These are phyloP conservation scores for Stagonosporopsis chrysanthemi DNA, from an alignment of 2,329 filamentous ascomycete genomes.

Conservation along the genomic window DNA sequence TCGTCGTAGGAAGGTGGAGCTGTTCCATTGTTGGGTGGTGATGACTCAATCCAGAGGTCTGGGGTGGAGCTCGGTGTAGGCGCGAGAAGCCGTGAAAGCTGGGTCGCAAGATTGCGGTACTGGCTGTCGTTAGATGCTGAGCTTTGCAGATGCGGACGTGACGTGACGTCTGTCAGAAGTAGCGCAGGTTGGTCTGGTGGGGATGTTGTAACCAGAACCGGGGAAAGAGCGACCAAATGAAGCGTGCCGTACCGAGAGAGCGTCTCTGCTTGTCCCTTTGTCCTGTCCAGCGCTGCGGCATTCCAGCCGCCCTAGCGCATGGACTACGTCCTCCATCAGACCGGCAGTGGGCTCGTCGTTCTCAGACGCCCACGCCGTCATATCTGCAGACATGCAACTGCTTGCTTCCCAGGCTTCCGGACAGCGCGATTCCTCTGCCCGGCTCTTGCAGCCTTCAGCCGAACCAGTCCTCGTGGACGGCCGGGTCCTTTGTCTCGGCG, in stretches of 20 bases:
- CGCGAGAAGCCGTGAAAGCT: constrained; percentile 26
- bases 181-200: constrained; percentile 18
- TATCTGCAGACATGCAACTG: constrained; percentile 26
- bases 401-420: constrained; percentile 21
- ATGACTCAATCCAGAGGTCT: constrained; percentile 36
- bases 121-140: constrained; percentile 35
- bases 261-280: constrained; percentile 22
- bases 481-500: constrained; percentile 46
- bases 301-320: constrained; percentile 43
- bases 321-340: constrained; percentile 36
- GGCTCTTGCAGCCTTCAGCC: constrained; percentile 35
- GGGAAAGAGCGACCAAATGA: constrained; percentile 31
- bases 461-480: constrained; percentile 45
- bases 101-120: constrained; percentile 35
- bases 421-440: constrained; percentile 19
- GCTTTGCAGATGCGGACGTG: constrained; percentile 3
- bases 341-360: constrained; percentile 33
- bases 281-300: constrained; percentile 30
- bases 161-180: constrained; percentile 13
- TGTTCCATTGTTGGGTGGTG: constrained; percentile 23
- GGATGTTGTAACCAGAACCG: constrained; percentile 28
- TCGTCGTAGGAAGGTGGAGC: constrained; percentile 56
- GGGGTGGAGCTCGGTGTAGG: constrained; percentile 28
- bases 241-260: constrained; percentile 45
- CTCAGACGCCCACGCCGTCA: constrained; percentile 33